phyloP scores from a whole-genome alignment of 2,329 filamentous ascomycete genomes.

The Colletotrichum sp. region DNA sequence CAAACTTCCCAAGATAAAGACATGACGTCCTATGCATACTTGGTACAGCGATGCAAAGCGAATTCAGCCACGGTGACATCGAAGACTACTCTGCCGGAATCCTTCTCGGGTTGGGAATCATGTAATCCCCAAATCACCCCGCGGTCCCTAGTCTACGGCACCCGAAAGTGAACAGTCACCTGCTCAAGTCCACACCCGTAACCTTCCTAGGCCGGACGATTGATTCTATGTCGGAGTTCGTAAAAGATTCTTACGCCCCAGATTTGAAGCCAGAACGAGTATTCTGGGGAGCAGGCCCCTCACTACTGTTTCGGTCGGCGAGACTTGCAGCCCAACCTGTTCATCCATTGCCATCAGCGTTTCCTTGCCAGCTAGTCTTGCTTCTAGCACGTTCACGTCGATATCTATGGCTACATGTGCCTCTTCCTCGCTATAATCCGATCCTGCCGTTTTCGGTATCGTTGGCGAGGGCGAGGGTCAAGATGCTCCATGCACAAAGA shows the following conservation, averaged over 20 bases:
- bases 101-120: not conserved
- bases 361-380: not conserved
- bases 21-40: not conserved
- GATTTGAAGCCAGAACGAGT: not conserved
- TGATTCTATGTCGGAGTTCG: not conserved
- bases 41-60: not conserved
- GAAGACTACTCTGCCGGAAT: not conserved
- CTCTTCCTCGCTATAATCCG: fast-evolving
- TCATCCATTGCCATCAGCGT: not conserved
- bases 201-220: not conserved
- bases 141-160: not conserved
- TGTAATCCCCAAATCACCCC: not conserved
- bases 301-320: not conserved
- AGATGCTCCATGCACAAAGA: not conserved
- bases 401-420: not conserved
- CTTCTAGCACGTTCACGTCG: fast-evolving
- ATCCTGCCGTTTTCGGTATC: fast-evolving
- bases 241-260: not conserved
- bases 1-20: not conserved
- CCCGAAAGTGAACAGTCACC: not conserved
- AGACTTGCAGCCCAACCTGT: not conserved
- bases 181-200: not conserved
- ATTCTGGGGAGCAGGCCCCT: too few relatives aligned
- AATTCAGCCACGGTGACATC: not conserved
- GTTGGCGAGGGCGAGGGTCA: too few relatives aligned